Conservation (phyloP, 768 basidiomycete species). For the Piloderma croceum region DNA sequence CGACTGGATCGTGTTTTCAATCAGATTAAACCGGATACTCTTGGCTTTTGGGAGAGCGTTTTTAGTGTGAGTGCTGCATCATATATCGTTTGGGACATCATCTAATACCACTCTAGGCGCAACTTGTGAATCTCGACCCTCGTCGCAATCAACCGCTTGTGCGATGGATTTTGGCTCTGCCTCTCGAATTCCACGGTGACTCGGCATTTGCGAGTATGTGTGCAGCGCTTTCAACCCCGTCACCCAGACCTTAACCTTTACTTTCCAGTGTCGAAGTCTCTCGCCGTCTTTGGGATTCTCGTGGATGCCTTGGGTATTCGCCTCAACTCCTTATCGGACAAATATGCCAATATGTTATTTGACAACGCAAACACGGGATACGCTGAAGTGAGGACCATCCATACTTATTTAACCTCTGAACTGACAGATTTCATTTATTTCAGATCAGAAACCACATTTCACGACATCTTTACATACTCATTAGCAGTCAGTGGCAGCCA, state of each 20-base stretch:
- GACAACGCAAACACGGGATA: constrained; percentile 76
- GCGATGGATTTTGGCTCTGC: constrained; percentile 70
- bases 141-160: constrained; percentile 68
- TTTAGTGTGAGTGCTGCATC: constrained; percentile 41
- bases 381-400: constrained; percentile 56
- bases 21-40: constrained; percentile 82
- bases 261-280: constrained; percentile 65
- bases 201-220: constrained; percentile 81
- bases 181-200: constrained; percentile 77
- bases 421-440: constrained; percentile 3
- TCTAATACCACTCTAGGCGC: constrained; percentile 30
- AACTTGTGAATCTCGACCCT: constrained; percentile 69
- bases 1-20: constrained; percentile 59
- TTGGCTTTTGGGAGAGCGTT: constrained; percentile 67
- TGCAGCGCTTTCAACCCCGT: constrained; percentile 1
- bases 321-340: constrained; percentile 61
- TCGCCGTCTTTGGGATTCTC: constrained; percentile 60
- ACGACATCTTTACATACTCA: constrained; percentile 53
- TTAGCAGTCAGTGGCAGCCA: constrained; percentile 63
- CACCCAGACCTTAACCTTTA: constrained; percentile 5
- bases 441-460: constrained; percentile 71
- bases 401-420: constrained; percentile 1
- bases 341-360: constrained; percentile 66
- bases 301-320: constrained; percentile 62
- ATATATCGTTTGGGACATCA: constrained; percentile 4